Conservation (phyloP, 108 stramenopile species). For the Nitzschia sp. region DNA sequence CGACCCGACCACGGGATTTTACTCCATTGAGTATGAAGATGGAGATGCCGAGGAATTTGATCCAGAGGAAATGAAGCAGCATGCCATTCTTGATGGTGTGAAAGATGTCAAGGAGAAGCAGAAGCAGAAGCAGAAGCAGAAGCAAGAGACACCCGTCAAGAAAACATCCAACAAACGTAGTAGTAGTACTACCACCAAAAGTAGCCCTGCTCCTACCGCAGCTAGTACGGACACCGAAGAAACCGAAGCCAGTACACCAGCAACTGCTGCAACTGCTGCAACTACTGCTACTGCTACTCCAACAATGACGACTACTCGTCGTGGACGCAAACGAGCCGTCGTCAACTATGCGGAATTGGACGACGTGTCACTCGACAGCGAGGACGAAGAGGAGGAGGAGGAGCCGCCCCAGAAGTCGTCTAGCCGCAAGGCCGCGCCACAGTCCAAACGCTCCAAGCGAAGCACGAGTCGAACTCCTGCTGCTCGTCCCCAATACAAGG, state of each 20-base stretch:
- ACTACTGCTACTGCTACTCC: not conserved
- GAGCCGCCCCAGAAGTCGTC: not conserved
- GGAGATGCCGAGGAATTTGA: slow-evolving; percentile 15
- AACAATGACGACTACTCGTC: not conserved
- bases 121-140: no score
- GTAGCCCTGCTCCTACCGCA: no score
- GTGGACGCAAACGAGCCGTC: not conserved
- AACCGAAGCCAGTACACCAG: no score
- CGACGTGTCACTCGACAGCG: not conserved
- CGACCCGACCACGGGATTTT: not conserved
- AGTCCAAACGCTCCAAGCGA: not conserved
- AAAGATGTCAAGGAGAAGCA: no score
- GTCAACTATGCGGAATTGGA: not conserved
- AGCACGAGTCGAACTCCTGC: no score
- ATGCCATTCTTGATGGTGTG: not conserved
- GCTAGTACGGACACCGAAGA: no score
- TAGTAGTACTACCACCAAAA: no score
- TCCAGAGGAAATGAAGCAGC: slow-evolving; percentile 2
- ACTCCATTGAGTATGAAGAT: slow-evolving; percentile 16
- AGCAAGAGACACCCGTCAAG: no score
- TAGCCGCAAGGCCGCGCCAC: not conserved
- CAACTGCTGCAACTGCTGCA: not conserved
- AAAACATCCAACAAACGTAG: no score
- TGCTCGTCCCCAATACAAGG: not conserved
- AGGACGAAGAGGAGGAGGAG: not conserved